These are phyloP conservation scores for Closterium sp. DNA, from an alignment of 139 green algal genomes.

Conservation along the genomic window DNA sequence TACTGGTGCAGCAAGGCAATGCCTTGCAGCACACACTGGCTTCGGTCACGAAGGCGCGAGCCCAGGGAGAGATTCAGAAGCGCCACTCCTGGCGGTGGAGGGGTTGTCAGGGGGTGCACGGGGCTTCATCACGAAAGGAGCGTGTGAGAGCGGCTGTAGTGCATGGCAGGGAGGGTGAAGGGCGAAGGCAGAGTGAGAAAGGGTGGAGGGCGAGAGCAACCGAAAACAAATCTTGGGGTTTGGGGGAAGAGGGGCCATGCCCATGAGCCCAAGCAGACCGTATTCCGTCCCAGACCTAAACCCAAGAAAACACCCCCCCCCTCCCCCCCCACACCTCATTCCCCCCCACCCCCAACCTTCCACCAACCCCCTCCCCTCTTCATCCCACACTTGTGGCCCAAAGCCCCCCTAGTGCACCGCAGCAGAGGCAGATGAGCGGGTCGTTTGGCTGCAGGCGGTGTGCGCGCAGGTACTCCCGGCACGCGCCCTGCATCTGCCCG, in stretches of 20 bases:
- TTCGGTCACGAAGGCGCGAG: background rate
- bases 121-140: too few species aligned
- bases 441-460: constrained; percentile 11
- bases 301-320: background rate
- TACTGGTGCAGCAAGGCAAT: background rate
- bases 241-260: too few species aligned
- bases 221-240: too few species aligned
- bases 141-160: background rate
- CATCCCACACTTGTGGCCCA: too few species aligned
- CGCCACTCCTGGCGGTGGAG: background rate
- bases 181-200: too few species aligned
- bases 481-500: constrained; percentile 2
- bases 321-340: background rate
- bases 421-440: constrained; percentile 27
- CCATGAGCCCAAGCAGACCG: too few species aligned
- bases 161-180: too few species aligned
- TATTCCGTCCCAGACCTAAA: background rate
- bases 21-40: background rate
- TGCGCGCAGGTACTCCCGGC: constrained; percentile 27
- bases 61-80: background rate
- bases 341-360: background rate
- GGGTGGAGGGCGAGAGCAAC: too few species aligned
- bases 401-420: background rate
- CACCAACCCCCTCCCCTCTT: background rate
- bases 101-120: background rate